phyloP scores from a whole-genome alignment of 106 monocot genomes.

The Platanthera guangdongensis region DNA sequence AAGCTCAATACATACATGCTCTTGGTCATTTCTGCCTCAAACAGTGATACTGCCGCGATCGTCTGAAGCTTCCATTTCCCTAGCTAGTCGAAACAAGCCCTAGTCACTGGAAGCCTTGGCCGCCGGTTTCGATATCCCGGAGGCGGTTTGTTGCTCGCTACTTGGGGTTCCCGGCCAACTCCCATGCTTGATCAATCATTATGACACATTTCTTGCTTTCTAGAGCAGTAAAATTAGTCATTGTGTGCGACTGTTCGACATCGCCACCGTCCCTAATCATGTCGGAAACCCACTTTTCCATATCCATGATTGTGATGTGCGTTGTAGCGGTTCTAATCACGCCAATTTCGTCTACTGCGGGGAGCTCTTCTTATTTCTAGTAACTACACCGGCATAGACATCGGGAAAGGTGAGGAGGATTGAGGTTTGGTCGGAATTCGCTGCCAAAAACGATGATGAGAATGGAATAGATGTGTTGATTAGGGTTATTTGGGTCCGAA shows the following conservation, averaged over 20 bases:
- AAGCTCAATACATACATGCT: no score
- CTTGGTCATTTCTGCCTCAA: no score
- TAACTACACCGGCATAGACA: neutral
- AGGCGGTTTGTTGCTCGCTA: no score
- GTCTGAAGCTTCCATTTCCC: no score
- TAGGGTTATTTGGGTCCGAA: neutral
- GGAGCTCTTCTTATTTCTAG: neutral
- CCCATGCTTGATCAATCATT: no score
- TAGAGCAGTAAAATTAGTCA: neutral
- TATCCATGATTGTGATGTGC: neutral
- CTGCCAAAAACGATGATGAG: neutral
- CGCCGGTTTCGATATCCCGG: no score
- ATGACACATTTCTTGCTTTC: no score
- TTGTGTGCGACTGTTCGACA: slow-evolving; percentile 1
- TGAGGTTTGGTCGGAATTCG: neutral
- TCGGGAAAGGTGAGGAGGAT: neutral
- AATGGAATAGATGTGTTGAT: neutral
- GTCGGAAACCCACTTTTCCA: neutral
- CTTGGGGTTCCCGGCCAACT: no score
- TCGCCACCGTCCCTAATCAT: neutral
- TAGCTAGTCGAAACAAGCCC: no score
- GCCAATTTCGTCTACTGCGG: neutral
- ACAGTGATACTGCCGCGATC: no score
- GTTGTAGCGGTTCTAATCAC: neutral
- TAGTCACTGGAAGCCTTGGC: no score